Evolutionary conservation across 257 asterid species (phyloP).

Genomic region (Knoxia roxburghii): DNA sequence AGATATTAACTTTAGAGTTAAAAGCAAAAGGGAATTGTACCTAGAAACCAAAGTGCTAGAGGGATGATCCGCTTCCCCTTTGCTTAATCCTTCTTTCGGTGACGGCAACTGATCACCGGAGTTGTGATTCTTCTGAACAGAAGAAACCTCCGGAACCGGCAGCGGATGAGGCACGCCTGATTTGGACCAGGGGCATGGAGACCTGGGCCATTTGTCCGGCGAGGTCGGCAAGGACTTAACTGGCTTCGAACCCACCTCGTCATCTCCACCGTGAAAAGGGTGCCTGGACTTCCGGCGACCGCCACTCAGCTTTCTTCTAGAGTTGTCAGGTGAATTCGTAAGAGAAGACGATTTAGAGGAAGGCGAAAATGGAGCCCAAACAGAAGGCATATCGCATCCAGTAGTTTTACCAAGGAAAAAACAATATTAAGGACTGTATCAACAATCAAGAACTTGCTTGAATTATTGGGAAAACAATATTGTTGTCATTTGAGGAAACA

Average conservation of each 20-base stretch:
- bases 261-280: slow-evolving; percentile 43
- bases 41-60: slow-evolving; percentile 25
- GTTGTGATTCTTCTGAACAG: slow-evolving; percentile 14
- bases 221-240: slow-evolving; percentile 53
- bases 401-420: neutral
- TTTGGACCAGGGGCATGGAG: slow-evolving; percentile 48
- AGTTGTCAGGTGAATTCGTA: slow-evolving; percentile 24
- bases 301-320: slow-evolving; percentile 39
- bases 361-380: slow-evolving; percentile 48
- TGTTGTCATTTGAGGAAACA: slow-evolving; percentile 6
- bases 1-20: neutral
- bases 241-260: slow-evolving; percentile 37
- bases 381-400: slow-evolving; percentile 35
- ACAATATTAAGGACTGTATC: too few relatives aligned
- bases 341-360: slow-evolving; percentile 29
- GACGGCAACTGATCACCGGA: slow-evolving; percentile 20
- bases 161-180: slow-evolving; percentile 75
- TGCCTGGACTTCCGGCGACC: slow-evolving; percentile 45
- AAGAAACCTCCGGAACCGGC: slow-evolving; percentile 52
- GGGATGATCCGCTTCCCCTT: slow-evolving; percentile 16
- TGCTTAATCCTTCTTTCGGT: slow-evolving; percentile 15
- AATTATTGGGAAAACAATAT: neutral
- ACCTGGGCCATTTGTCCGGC: slow-evolving; percentile 31
- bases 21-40: slow-evolving; percentile 13
- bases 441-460: neutral